phyloP scores from a whole-genome alignment of 1,139 yeast species.

The Candida anutae region DNA sequence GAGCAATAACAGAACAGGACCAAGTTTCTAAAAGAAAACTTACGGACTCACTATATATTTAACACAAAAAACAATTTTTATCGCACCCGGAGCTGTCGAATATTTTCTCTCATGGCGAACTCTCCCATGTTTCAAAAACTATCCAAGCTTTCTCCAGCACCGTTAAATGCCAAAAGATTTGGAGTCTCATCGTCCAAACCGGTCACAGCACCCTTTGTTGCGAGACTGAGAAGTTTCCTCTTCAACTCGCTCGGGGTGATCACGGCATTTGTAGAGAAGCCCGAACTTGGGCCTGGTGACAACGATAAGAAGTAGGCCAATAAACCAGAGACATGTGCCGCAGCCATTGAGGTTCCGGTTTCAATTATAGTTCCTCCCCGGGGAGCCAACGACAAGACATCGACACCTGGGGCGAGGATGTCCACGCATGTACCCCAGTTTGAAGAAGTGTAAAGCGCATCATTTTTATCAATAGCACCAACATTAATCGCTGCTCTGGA shows the following conservation, averaged over 20 bases:
- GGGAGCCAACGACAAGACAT: constrained; percentile 32
- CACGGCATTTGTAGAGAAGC: constrained; percentile 14
- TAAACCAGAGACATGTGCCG: constrained; percentile 37
- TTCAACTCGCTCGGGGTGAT: constrained; percentile 29
- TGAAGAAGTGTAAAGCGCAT: constrained; percentile 33
- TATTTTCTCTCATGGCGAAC: not conserved
- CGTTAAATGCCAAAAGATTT: constrained; percentile 19
- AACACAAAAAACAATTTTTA: not conserved
- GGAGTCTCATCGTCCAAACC: constrained; percentile 17
- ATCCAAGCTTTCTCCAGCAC: too few species aligned
- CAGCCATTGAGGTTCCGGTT: constrained; percentile 42
- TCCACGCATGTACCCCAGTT: constrained; percentile 41
- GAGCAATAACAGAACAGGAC: not conserved
- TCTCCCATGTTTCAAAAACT: too few species aligned
- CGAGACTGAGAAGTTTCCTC: constrained; percentile 27
- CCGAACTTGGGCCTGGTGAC: constrained; percentile 32
- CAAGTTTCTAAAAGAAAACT: not conserved
- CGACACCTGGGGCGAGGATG: constrained; percentile 39
- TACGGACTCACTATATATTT: not conserved
- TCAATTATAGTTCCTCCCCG: constrained; percentile 27
- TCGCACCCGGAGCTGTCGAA: not conserved
- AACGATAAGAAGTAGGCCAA: constrained; percentile 34
- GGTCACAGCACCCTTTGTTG: constrained; percentile 24
- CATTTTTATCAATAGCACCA: constrained; percentile 33
- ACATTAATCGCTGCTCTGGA: constrained; percentile 37